Base-by-base conservation (phyloP, 2,329 filamentous ascomycete genomes). In the Aspergillus transmontanensis region DNA sequence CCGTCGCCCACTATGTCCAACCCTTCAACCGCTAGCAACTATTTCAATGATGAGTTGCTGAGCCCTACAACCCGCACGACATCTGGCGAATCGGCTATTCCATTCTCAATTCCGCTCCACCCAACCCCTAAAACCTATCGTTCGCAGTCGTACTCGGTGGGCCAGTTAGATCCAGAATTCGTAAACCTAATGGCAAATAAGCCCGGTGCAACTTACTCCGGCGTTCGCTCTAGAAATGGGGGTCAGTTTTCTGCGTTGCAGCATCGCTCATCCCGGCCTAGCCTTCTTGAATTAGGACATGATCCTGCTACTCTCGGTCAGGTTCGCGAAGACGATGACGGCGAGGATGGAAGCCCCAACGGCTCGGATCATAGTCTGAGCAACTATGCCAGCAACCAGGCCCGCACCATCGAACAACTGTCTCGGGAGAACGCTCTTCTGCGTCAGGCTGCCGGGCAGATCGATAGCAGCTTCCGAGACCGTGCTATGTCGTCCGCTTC, bases 141-240 rank as follows among this genome's bases (percentile, higher is more conserved):
- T 50, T 99, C 95, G 6, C 93, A 97, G 77, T 98, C 95, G 5
- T 98, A 98, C 78, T 98, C 94, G 0, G 94, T 96, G 55, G 94
- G 94, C 5, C 94, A 97, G 75, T 83, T 93, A 64, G 93, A 97
- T 59, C 86, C 89, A 1, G 91, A 94, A 63, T 72, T 74, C 26
- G 59, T 77, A 19, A 72, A 68, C 28, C 61, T 77, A 23, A 70
- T 76, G 61, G 71, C 75, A n/a, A 75, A 69, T 48, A 78, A 75
- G 62, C 66, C 73, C 9, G 64, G 71, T 46, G 68, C 73, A 41
- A 41, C 74, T 23, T 70, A 72, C 34, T 64, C 73, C 5, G 68
- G 72, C 46, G 71, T 69, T 51, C 79, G 80, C 28, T 69, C 72
- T 59, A 75, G 81, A 16, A 75, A 73, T 53, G 76, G 74, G 21